Base-by-base conservation (phyloP, 345 rosid species). In the Dipteronia sinensis region DNA sequence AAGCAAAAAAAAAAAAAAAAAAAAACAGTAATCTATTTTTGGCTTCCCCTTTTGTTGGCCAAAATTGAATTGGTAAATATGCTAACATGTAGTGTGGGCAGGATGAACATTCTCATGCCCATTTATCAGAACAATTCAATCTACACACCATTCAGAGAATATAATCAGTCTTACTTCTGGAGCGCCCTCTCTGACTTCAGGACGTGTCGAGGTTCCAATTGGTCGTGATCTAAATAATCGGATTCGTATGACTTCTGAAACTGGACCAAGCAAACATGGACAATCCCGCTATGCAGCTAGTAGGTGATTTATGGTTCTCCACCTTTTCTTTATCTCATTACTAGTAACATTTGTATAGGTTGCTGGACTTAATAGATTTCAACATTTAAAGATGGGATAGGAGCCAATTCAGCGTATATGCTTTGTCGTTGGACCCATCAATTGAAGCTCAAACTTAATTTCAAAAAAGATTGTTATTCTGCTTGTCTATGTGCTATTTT, bases 231-330 rank as follows among this genome's bases (percentile, higher is more conserved):
- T 86, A 25, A 90, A 85, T 80, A 94, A 92, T 79, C 82, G 97
- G 76, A 83, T 92, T 61, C 92, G 98, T 63, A 96, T 96, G 98
- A 83, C 90, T 87, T 98, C 98, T 78, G 75, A 88, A 49, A 88
- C 89, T 67, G 98, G 97, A 69, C 76, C 88, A 25, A 63, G 66
- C 64, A 81, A 72, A 70, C 79, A 78, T 69, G 91, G 97, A 62
- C 92, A 73, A 34, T 86, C 89, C 3, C 98, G 98, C 55, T 85
- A 88, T 88, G 98, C 98, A 86, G 95, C 97, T 87, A 92, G 98
- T 90, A 92, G 98, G 99, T 94, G 98, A 90, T 89, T 83, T 77
- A 82, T 86, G 66, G 72, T 78, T 71, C 79, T 81, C 23, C 16
- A 62, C 61, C 62, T 53, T 22, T 27, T 25, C 31, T 49, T 46